Percentiles rank a stretch among this genome's conserved stretches.
Conservation (phyloP, 2,329 filamentous ascomycete genomes). For the Nothopassalora personata region DNA sequence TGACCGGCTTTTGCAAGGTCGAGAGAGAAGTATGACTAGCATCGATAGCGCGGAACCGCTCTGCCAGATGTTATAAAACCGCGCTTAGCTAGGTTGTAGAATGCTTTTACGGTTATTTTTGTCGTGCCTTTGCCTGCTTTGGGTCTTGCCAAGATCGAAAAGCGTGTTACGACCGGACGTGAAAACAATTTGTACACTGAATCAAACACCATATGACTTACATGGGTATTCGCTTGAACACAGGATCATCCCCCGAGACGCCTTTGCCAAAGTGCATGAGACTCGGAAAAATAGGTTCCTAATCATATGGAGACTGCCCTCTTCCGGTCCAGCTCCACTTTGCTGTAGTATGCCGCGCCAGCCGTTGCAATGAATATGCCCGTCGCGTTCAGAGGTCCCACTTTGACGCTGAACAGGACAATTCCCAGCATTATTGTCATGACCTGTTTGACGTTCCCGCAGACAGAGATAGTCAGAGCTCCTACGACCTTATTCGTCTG, state of each 20-base stretch:
- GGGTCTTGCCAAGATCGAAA: no score
- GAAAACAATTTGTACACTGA: background rate
- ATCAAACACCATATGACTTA: no score
- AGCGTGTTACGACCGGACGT: background rate
- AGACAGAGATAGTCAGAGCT: constrained; percentile 35
- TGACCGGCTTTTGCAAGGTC: no score
- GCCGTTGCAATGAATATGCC: constrained; percentile 52
- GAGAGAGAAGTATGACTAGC: no score
- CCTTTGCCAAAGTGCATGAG: background rate
- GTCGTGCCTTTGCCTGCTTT: no score
- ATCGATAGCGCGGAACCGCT: no score
- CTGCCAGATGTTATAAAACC: no score
- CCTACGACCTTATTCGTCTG: constrained; percentile 37
- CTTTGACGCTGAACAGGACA: constrained; percentile 33
- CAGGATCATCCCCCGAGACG: background rate
- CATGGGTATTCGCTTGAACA: constrained; percentile 1
- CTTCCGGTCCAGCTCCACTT: constrained; percentile 52
- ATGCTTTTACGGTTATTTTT: no score
- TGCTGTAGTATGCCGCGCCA: constrained; percentile 55
- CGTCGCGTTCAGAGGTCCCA: constrained; percentile 44
- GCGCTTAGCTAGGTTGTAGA: no score
- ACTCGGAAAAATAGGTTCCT: background rate
- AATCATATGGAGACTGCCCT: constrained; percentile 5
- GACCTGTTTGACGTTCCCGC: constrained; percentile 36
- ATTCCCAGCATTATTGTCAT: constrained; percentile 35